A percentile compares a stretch with the other conserved stretches of the same genome.
phyloP scores from a whole-genome alignment of 225 moss, liverwort and hornwort species.

The Physcomitrium patens region DNA sequence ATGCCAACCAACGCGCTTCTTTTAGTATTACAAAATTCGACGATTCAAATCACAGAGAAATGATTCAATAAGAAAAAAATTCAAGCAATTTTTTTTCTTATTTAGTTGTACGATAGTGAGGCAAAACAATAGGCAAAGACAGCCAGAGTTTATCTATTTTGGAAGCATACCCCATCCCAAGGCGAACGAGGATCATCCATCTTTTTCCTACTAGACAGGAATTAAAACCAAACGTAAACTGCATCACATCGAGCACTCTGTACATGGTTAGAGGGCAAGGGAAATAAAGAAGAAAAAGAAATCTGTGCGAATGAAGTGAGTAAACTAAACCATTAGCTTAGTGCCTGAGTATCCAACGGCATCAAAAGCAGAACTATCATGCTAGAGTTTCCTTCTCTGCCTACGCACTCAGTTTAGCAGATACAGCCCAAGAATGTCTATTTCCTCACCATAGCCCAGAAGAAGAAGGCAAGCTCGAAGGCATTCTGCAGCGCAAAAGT shows the following conservation, averaged over 20 bases:
- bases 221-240: conserved; percentile 62
- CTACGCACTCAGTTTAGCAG: not conserved
- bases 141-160: not conserved
- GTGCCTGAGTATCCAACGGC: too few species aligned
- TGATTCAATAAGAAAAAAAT: not conserved
- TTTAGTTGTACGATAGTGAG: not conserved
- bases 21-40: not conserved
- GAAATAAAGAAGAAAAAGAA: not conserved
- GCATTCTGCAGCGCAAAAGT: conserved; percentile 72
- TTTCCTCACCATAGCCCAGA: conserved; percentile 77
- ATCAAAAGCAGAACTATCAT: not conserved
- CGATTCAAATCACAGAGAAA: not conserved
- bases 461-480: conserved; percentile 90
- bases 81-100: not conserved
- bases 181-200: conserved; percentile 69
- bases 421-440: not conserved
- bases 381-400: not conserved
- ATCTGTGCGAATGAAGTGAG: too few species aligned
- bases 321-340: too few species aligned
- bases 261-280: not conserved
- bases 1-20: not conserved
- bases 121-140: not conserved
- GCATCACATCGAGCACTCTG: conserved; percentile 14
- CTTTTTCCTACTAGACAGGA: conserved; percentile 74
- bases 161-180: conserved; percentile 66